Percentiles rank a stretch among this genome's conserved stretches.
Evolutionary conservation across 1,284 basidiomycete genomes (phyloP).

Genomic region (Moesziomyces aphidis): DNA sequence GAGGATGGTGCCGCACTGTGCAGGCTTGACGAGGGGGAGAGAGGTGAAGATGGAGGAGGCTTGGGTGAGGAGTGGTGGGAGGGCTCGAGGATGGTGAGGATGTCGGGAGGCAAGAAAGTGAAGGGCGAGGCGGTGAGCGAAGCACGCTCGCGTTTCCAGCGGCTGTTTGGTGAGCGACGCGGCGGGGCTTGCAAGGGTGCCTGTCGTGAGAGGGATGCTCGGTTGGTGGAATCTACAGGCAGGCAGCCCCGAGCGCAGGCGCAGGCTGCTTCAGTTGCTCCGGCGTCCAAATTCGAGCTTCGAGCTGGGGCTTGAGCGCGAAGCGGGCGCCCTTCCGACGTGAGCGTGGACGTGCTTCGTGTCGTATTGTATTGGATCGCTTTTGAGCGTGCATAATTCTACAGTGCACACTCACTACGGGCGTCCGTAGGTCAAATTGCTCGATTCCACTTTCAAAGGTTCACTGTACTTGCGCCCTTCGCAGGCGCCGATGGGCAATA

Average conservation of each 20-base stretch:
- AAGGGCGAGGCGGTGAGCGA: slow-evolving; percentile 1
- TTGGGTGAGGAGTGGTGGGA: background rate
- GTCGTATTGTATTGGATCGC: slow-evolving; percentile 16
- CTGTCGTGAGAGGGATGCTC: slow-evolving; percentile 13
- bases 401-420: background rate
- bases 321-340: background rate
- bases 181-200: background rate
- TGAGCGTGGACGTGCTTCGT: slow-evolving; percentile 23
- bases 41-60: slow-evolving; percentile 3
- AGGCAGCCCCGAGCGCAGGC: background rate
- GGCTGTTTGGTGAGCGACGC: background rate
- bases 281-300: background rate
- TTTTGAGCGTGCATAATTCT: slow-evolving; percentile 10
- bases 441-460: background rate
- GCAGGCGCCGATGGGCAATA: background rate
- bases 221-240: slow-evolving; percentile 38
- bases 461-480: background rate
- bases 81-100: background rate
- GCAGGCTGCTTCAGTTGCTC: background rate
- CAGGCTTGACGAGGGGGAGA: background rate
- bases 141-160: background rate
- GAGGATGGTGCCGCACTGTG: background rate
- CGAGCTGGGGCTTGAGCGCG: background rate
- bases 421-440: background rate
- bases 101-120: background rate